Evolutionary conservation across 805 yeast genomes (phyloP).

Genomic region (Ogataea zsoltii): DNA sequence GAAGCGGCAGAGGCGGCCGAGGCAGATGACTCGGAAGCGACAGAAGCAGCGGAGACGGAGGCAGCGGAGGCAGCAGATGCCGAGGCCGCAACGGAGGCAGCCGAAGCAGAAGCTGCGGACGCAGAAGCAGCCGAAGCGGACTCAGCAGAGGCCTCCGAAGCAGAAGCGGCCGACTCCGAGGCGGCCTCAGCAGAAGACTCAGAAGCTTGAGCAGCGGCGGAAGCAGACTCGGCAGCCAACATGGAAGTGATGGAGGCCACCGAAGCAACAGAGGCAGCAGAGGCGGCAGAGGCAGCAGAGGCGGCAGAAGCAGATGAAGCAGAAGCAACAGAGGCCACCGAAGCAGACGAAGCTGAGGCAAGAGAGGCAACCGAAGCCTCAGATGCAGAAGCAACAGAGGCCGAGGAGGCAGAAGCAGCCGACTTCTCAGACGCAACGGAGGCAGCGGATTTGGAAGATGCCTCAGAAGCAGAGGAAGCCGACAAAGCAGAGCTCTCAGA

Average conservation of each 20-base stretch:
- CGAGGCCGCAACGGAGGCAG: constrained; percentile 23
- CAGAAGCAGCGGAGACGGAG: constrained; percentile 19
- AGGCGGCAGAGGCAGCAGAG: constrained; percentile 13
- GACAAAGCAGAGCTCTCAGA: constrained; percentile 40
- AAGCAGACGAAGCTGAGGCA: constrained; percentile 18
- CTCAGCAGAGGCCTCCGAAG: constrained; percentile 42
- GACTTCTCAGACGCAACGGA: constrained; percentile 28
- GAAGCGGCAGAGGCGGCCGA: constrained; percentile 21
- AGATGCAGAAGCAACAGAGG: constrained; percentile 20
- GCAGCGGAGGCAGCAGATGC: constrained; percentile 23
- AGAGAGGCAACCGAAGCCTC: neutral
- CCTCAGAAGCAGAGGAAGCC: constrained; percentile 16
- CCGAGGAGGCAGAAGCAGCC: constrained; percentile 20
- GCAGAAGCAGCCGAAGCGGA: constrained; percentile 18
- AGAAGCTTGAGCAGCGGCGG: too few species aligned
- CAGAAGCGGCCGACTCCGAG: constrained; percentile 19
- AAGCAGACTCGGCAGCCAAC: neutral
- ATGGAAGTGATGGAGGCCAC: constrained; percentile 4
- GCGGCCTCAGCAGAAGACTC: constrained; percentile 28
- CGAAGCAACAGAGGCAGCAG: constrained; percentile 18
- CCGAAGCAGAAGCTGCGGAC: neutral
- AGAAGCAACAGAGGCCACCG: constrained; percentile 18
- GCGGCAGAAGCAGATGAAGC: constrained; percentile 18
- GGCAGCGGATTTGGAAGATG: neutral
- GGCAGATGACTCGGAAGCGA: constrained; percentile 20